Evolutionary conservation across 139 green algal genomes (phyloP), one percentile per base, ranked within the genome.

Genomic region (Marvania coccoides): DNA sequence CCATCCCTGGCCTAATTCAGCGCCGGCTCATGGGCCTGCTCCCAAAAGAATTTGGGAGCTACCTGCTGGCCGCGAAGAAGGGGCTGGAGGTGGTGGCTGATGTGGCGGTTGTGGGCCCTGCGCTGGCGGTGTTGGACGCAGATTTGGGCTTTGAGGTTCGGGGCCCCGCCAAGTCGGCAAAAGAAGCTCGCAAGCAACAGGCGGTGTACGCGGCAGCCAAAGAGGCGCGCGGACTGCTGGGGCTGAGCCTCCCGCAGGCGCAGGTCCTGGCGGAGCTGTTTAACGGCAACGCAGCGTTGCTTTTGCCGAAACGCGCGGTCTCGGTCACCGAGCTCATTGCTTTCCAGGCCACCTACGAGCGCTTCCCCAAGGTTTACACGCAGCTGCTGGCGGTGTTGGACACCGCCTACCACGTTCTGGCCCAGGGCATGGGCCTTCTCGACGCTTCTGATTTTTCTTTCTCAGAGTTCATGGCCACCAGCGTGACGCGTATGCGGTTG

Each of bases 1-100:
- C 78, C 28, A 62, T 87, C 33, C 67, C 72, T 0, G 74, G 67
- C 19, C 26, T 87, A n/a, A 69, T 83, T 13, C 63, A 69, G 60
- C 60, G 65, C 42, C 73, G 66, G 30, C 53, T 88, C 39, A 69
- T 85, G 39, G 62, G 34, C 0, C 28, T 72, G 30, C 70, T 89
- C 42, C 83, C 81, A 3, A 53, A 51, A 9, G 83, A 89, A 62
- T 67, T 89, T 42, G 83, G 83, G 0, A 40, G 76, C 26, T 88
- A 84, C 63, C 56, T 88, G 46, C 54, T 84, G 33, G 63, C 68
- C 23, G 64, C 67, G 13, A 51, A 26, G 59, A 34, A 58, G 37
- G 58, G 23, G 12, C 46, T 83, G 48, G 46, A 69, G 58, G 12
- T 61, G 23, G 37, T 34, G 67, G 73, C 75, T 67, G 69, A 85